Percentiles rank a stretch among this genome's conserved stretches.
phyloP scores from a whole-genome alignment of 495 filamentous ascomycete genomes.

The Tuber microsphaerosporum region DNA sequence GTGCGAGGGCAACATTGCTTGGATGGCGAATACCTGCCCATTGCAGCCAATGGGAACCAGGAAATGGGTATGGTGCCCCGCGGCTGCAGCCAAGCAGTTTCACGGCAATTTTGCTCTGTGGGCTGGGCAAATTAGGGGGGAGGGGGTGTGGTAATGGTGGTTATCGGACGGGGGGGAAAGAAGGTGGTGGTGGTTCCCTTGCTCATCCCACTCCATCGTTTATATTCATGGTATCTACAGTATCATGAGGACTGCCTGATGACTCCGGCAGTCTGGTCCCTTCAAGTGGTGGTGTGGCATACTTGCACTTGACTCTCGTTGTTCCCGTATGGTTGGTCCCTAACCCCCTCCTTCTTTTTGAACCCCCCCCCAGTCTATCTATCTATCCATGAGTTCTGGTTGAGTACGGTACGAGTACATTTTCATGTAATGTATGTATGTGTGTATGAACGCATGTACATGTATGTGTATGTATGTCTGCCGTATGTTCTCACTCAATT shows the following conservation, averaged over 20 bases:
- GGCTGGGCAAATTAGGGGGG: slow-evolving; percentile 36
- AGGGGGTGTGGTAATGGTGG: slow-evolving; percentile 9
- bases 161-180: neutral
- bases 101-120: slow-evolving; percentile 37
- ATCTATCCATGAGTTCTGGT: neutral
- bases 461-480: slow-evolving; percentile 27
- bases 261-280: slow-evolving; percentile 37
- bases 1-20: slow-evolving; percentile 32
- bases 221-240: slow-evolving; percentile 17
- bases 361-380: slow-evolving; percentile 15
- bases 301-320: slow-evolving; percentile 36
- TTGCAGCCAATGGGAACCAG: slow-evolving; percentile 41
- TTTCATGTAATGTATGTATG: slow-evolving; percentile 14
- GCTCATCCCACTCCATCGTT: slow-evolving; percentile 40
- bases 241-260: slow-evolving; percentile 36
- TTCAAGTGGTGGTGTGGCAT: slow-evolving; percentile 29
- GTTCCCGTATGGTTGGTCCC: slow-evolving; percentile 34
- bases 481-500: slow-evolving; percentile 14
- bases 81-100: slow-evolving; percentile 39
- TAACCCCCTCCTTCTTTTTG: neutral
- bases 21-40: slow-evolving; percentile 39
- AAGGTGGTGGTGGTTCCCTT: slow-evolving; percentile 14
- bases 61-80: slow-evolving; percentile 38
- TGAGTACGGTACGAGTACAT: neutral
- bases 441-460: slow-evolving; percentile 23